These are phyloP conservation scores for Tylopilus rubrobrunneus DNA, from an alignment of 768 basidiomycete species.

Conservation along the genomic window DNA sequence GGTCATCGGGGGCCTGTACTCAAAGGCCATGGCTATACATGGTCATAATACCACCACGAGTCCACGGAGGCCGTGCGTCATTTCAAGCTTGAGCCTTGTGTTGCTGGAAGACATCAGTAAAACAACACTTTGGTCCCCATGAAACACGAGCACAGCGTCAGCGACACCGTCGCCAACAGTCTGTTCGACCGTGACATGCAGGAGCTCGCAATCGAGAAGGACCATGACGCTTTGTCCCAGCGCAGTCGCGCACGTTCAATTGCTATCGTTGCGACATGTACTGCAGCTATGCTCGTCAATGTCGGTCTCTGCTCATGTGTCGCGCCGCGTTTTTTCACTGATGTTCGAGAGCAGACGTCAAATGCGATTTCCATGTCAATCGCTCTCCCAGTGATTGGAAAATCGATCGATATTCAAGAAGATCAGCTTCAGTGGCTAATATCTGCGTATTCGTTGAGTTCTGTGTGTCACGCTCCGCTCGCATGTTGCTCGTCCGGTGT, in stretches of 20 bases:
- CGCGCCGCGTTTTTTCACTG: neutral
- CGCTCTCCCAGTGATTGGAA: slow-evolving; percentile 47
- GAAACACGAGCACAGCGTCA: slow-evolving; percentile 1
- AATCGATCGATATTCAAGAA: slow-evolving; percentile 47
- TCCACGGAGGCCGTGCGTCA: neutral
- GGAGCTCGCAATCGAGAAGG: slow-evolving; percentile 5
- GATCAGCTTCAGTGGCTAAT: slow-evolving; percentile 61
- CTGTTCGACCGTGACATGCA: slow-evolving; percentile 1
- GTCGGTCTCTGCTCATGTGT: slow-evolving; percentile 17
- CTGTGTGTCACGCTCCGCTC: slow-evolving; percentile 37
- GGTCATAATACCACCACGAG: neutral
- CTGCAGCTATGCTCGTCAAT: slow-evolving; percentile 37
- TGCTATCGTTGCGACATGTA: slow-evolving; percentile 36
- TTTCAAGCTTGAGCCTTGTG: neutral
- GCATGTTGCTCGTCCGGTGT: neutral
- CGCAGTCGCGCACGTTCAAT: slow-evolving; percentile 26
- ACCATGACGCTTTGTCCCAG: neutral
- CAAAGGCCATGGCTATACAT: neutral
- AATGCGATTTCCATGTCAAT: slow-evolving; percentile 44
- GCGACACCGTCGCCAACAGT: slow-evolving; percentile 6
- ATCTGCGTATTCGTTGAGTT: slow-evolving; percentile 65
- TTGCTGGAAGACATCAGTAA: neutral
- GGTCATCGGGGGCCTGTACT: too few species aligned
- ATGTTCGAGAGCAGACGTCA: slow-evolving; percentile 23
- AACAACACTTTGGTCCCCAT: neutral